Evolutionary conservation across 139 green algal genomes (phyloP).

Genomic region (Astrephomene gubernaculifera): DNA sequence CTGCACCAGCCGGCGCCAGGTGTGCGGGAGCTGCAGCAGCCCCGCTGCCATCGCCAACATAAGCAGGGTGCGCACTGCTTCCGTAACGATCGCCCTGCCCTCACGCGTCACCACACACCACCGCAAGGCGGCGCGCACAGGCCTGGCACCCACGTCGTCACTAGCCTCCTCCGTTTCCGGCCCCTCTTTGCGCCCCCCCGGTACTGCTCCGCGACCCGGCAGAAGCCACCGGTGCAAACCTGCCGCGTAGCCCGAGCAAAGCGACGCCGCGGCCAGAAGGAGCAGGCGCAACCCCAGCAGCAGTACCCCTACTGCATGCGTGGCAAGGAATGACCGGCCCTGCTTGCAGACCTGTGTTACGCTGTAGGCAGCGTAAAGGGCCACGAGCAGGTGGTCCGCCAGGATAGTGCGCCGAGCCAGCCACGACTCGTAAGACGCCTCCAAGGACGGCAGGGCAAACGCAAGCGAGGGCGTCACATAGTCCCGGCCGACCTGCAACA

Average conservation of each 20-base stretch:
- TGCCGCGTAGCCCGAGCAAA: neutral
- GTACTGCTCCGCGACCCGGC: neutral
- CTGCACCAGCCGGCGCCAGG: neutral
- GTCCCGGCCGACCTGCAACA: neutral
- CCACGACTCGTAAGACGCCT: conserved; percentile 6
- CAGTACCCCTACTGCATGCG: neutral
- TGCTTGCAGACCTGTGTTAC: neutral
- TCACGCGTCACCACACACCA: neutral
- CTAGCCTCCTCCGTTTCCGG: too few relatives aligned
- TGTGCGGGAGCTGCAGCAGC: neutral
- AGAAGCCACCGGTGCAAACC: neutral
- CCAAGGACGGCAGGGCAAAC: neutral
- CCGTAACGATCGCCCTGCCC: neutral
- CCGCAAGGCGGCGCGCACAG: neutral
- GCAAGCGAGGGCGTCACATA: neutral
- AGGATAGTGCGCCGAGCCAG: neutral
- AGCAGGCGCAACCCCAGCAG: conserved; percentile 1
- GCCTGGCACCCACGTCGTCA: too few relatives aligned
- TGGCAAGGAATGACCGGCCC: neutral
- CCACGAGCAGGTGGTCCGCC: conserved; percentile 1
- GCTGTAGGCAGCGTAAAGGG: neutral
- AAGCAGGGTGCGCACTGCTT: neutral
- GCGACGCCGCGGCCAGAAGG: neutral
- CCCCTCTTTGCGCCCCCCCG: neutral
- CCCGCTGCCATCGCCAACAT: neutral